phyloP scores from a whole-genome alignment of 768 basidiomycete genomes.

The Tephrocybe sp. region DNA sequence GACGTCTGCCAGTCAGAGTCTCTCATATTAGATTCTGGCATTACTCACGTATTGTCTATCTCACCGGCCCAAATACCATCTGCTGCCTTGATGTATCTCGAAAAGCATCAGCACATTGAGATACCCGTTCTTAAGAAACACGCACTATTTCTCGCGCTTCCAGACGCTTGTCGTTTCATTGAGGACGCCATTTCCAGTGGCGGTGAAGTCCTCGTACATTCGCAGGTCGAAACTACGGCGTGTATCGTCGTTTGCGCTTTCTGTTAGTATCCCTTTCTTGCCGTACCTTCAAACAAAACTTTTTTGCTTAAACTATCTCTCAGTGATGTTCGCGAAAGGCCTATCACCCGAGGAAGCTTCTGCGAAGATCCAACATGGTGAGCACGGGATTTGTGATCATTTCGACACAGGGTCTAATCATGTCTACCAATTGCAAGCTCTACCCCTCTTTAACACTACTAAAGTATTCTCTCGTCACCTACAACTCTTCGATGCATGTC shows the following conservation, averaged over 20 bases:
- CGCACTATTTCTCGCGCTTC: constrained; percentile 44
- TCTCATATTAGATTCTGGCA: constrained; percentile 46
- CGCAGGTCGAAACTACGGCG: constrained; percentile 49
- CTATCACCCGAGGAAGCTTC: constrained; percentile 38
- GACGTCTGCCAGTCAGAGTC: constrained; percentile 48
- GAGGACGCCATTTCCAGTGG: constrained; percentile 34
- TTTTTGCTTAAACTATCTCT: not conserved
- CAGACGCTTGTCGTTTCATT: constrained; percentile 45
- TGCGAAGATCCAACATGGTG: constrained; percentile 40
- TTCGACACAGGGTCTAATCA: not conserved
- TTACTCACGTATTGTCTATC: constrained; percentile 53
- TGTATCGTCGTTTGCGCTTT: constrained; percentile 52
- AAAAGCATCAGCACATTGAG: constrained; percentile 41
- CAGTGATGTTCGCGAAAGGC: constrained; percentile 46
- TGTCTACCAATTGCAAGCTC: constrained; percentile 33
- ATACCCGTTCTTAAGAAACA: constrained; percentile 36
- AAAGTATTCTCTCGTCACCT: constrained; percentile 43
- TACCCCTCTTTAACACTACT: constrained; percentile 55
- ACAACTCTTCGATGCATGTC: constrained; percentile 42
- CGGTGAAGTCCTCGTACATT: constrained; percentile 54
- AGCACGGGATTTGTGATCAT: constrained; percentile 6
- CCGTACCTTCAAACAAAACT: not conserved
- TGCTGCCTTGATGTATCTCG: constrained; percentile 24
- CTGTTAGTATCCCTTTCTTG: not conserved
- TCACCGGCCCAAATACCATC: constrained; percentile 46